A percentile compares a stretch with the other conserved stretches of the same genome.
These are phyloP conservation scores for Podospora bellae-mahoneyi DNA, from an alignment of 495 filamentous ascomycete genomes.

Conservation along the genomic window DNA sequence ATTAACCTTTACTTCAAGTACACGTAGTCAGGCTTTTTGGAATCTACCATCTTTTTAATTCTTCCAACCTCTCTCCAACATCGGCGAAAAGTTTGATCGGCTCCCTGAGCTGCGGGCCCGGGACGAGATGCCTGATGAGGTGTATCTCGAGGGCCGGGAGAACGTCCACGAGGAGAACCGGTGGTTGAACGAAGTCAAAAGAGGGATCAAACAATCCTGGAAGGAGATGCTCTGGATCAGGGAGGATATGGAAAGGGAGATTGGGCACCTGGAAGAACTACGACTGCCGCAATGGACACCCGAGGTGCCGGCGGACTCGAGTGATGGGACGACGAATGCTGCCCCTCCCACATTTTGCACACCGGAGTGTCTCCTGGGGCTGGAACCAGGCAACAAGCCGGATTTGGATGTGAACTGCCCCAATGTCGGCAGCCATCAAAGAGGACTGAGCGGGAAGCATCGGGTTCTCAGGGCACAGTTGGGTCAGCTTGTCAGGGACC, in stretches of 20 bases:
- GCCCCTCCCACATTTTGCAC: background rate
- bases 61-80: too few relatives aligned
- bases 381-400: background rate
- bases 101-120: too few relatives aligned
- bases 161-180: background rate
- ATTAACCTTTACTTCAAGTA: background rate
- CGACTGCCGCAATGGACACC: too few relatives aligned
- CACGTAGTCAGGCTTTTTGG: background rate
- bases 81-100: too few relatives aligned
- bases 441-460: background rate
- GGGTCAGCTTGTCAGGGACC: background rate
- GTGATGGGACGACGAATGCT: too few relatives aligned
- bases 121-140: background rate
- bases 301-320: too few relatives aligned
- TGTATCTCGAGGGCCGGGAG: background rate
- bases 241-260: background rate
- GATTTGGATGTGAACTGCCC: background rate
- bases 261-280: background rate
- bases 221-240: background rate
- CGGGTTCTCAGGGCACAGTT: background rate
- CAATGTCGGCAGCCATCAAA: background rate
- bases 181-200: background rate
- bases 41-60: too few relatives aligned
- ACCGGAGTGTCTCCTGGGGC: background rate
- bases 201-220: background rate